phyloP scores from a whole-genome alignment of 2,329 filamentous ascomycete species.

The Hypoxylon sp. region DNA sequence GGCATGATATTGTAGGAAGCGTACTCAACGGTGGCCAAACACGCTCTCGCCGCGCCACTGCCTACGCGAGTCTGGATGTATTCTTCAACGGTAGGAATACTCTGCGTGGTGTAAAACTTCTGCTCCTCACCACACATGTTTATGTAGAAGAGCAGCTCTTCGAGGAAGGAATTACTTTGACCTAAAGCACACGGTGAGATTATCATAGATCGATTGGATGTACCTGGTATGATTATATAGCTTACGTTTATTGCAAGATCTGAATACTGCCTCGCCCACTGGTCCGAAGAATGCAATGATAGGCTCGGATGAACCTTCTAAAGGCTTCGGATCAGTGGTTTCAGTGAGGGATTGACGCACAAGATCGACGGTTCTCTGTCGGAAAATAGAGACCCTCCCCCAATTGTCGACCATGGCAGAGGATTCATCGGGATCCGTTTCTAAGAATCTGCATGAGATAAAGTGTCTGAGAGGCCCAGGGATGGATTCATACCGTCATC shows the following conservation, averaged over 20 bases:
- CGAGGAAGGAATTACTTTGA: slow-evolving; percentile 15
- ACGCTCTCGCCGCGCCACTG: slow-evolving; percentile 17
- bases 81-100: slow-evolving; percentile 26
- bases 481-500: slow-evolving; percentile 23
- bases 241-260: slow-evolving; percentile 19
- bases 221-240: neutral
- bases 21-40: slow-evolving; percentile 25
- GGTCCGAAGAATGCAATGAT: slow-evolving; percentile 17
- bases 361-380: slow-evolving; percentile 22
- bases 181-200: slow-evolving; percentile 7
- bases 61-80: slow-evolving; percentile 19
- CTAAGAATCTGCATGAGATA: slow-evolving; percentile 8
- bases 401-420: slow-evolving; percentile 22
- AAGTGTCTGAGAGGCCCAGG: neutral
- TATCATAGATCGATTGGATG: neutral
- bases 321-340: neutral
- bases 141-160: slow-evolving; percentile 23
- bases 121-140: slow-evolving; percentile 30
- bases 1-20: neutral
- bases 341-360: slow-evolving; percentile 11
- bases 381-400: slow-evolving; percentile 14
- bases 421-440: slow-evolving; percentile 25
- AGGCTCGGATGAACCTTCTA: slow-evolving; percentile 3
- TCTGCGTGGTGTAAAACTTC: neutral
- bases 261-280: slow-evolving; percentile 20